Percentiles rank a stretch among this genome's conserved stretches.
Conservation (phyloP, 176 grass and related monocot genomes). For the Themeda triandra region DNA sequence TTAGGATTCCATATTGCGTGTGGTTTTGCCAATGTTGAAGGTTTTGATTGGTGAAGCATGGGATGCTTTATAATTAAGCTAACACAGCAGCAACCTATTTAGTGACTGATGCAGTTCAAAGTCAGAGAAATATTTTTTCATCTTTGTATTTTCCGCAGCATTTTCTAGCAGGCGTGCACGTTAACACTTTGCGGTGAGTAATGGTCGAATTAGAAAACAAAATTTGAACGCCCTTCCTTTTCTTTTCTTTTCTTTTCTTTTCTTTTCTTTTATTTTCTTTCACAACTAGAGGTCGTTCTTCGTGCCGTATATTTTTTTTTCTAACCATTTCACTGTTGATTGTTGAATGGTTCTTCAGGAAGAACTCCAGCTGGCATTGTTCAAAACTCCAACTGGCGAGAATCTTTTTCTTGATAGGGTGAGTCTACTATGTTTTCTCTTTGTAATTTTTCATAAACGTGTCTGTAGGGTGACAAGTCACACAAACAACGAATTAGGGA, state of each 20-base stretch:
- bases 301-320: neutral
- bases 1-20: conserved; percentile 10
- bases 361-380: conserved; percentile 79
- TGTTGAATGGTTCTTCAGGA: conserved; percentile 46
- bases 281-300: no score
- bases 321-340: neutral
- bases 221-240: neutral
- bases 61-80: neutral
- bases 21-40: neutral
- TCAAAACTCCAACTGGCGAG: conserved; percentile 54
- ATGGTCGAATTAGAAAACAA: neutral
- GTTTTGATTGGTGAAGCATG: neutral
- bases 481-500: no score
- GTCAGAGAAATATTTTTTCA: neutral
- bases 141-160: neutral
- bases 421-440: conserved; percentile 21
- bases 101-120: neutral
- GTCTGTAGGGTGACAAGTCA: no score
- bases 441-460: no score
- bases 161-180: neutral
- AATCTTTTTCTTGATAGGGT: conserved; percentile 94
- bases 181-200: neutral
- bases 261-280: no score
- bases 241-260: no score
- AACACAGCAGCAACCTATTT: neutral